Evolutionary conservation across 2,329 filamentous ascomycete species (phyloP).

Genomic region (Fusarium sp.): DNA sequence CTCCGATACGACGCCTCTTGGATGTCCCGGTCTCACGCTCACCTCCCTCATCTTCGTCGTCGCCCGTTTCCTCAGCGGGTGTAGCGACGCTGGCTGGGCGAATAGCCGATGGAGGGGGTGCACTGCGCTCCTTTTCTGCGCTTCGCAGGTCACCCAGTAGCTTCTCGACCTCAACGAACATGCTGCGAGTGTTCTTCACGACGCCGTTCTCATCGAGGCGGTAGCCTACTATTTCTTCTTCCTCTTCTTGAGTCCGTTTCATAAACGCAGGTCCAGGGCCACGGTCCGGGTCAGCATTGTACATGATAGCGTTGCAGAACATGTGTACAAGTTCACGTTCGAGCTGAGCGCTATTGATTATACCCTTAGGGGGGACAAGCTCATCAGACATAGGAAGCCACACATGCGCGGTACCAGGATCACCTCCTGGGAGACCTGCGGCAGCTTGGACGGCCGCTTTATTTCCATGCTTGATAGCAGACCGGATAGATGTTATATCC

Average conservation of each 20-base stretch:
- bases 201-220: conserved; percentile 85
- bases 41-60: conserved; percentile 64
- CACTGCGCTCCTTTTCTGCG: conserved; percentile 71
- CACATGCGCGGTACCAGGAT: conserved; percentile 68
- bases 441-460: conserved; percentile 72
- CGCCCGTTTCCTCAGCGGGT: conserved; percentile 61
- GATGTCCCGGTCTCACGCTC: conserved; percentile 57
- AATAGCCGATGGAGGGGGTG: conserved; percentile 52
- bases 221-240: conserved; percentile 68
- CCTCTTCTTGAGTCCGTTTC: conserved; percentile 59
- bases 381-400: conserved; percentile 80
- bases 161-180: conserved; percentile 90
- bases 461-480: conserved; percentile 80
- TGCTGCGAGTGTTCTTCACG: conserved; percentile 87
- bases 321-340: conserved; percentile 95
- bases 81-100: conserved; percentile 57
- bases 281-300: conserved; percentile 85
- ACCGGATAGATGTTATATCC: conserved; percentile 82
- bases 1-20: conserved; percentile 55
- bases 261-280: conserved; percentile 75
- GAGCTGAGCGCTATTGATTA: conserved; percentile 92
- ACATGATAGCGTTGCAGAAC: conserved; percentile 99
- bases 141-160: conserved; percentile 81
- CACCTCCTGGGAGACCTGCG: conserved; percentile 71
- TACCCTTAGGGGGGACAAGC: conserved; percentile 85